Base-by-base conservation (phyloP, 768 basidiomycete species). In the Clitopilus passeckerianus region DNA sequence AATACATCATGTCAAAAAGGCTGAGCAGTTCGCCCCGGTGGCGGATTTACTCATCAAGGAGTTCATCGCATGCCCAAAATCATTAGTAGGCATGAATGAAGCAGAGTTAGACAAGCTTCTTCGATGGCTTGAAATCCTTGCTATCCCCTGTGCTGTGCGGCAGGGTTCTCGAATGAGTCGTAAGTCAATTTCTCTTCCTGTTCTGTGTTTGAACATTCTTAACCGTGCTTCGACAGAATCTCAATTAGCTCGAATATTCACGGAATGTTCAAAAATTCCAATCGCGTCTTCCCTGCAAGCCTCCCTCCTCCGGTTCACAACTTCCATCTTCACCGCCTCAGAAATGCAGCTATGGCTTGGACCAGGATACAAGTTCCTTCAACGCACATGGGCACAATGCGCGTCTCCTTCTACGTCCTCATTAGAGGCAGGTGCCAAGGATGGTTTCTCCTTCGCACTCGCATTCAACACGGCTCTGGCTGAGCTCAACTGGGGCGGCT, bases 1-100 rank as follows among this genome's bases (percentile, higher is more conserved):
- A 10, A 84, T 90, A 18, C 95, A 96, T 67, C 93, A 96, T 65
- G 87, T 88, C 70, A 88, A 87, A 63, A 78, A 78, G 22, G 72
- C 87, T 0, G 85, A 89, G 22, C 81, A 86, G 54, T 93, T 90
- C 67, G 67, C 79, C 5, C 66, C 79, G 0, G 63, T 91, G 1
- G 79, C 80, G 1, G 84, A 90, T 16, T 64, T 82, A 9, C 64
- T 93, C 3, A 67, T 85, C 0, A 68, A 74, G 27, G 71, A 72
- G 43, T 75, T 84, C 58, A 61, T 67, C 14, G 44, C 64, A 0
- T 37, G 61, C 15, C 59, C 70, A 34, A 70, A 71, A 53, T 55
- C 59, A 2, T 59, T 65, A 5, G 63, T 66, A 23, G 57, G 34
- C 4, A 20, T 52, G 1, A 62, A 65, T 2, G 60, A 65, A 35